Percentiles rank a stretch among this genome's conserved stretches.
phyloP scores from a whole-genome alignment of 371 early-diverging fungal species.

The Apophysomyces trapeziformis region DNA sequence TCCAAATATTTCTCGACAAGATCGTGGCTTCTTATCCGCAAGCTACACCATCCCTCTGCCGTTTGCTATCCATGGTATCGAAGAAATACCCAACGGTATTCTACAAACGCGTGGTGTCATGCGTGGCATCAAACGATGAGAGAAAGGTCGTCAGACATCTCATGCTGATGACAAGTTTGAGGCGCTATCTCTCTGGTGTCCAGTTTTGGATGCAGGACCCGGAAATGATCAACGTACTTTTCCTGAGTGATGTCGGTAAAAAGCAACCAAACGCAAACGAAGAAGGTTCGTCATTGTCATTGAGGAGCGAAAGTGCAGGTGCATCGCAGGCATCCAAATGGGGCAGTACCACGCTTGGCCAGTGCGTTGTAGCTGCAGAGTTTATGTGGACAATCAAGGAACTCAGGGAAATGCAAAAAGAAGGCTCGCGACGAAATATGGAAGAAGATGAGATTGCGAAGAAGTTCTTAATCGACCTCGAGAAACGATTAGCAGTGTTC shows the following conservation, averaged over 20 bases:
- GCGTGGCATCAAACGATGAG: conserved; percentile 63
- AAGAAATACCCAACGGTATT: conserved; percentile 43
- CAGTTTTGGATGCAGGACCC: conserved; percentile 71
- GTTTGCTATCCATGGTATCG: conserved; percentile 49
- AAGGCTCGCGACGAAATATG: conserved; percentile 37
- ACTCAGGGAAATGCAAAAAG: conserved; percentile 39
- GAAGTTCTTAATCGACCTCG: conserved; percentile 68
- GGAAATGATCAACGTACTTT: conserved; percentile 65
- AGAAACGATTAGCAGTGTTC: conserved; percentile 60
- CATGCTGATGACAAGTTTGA: conserved; percentile 49
- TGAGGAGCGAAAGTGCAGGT: not conserved
- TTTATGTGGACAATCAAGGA: conserved; percentile 63
- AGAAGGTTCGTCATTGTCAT: not conserved
- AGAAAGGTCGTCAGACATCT: conserved; percentile 50
- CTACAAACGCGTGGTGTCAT: conserved; percentile 62
- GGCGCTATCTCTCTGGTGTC: conserved; percentile 57
- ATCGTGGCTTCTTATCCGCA: conserved; percentile 31
- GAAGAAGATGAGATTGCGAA: conserved; percentile 66
- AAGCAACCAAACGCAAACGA: conserved; percentile 5
- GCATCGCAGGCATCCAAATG: conserved; percentile 33
- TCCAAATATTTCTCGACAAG: conserved; percentile 38
- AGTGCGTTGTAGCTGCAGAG: conserved; percentile 61
- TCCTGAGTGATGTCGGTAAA: conserved; percentile 62
- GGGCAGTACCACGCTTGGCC: conserved; percentile 67
- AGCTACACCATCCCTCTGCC: conserved; percentile 36